A percentile compares a stretch with the other conserved stretches of the same genome.
These are phyloP conservation scores for Viridothelium virens DNA, from an alignment of 495 filamentous ascomycete genomes.

Conservation along the genomic window DNA sequence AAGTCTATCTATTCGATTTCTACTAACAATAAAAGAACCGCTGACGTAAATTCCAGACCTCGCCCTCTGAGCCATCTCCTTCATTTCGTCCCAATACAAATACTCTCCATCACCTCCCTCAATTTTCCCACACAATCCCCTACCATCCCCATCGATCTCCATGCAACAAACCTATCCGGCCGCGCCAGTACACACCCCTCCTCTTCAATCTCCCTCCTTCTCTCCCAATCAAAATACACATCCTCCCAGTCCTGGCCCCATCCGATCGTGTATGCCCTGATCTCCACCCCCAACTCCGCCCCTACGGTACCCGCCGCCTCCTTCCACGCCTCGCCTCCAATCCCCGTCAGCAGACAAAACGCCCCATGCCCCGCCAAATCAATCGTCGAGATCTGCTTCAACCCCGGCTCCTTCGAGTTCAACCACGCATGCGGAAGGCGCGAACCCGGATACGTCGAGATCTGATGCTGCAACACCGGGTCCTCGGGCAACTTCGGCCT, in stretches of 20 bases:
- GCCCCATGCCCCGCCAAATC: slow-evolving; percentile 46
- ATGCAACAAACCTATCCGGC: slow-evolving; percentile 45
- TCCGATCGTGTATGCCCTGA: slow-evolving; percentile 43
- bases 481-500: slow-evolving; percentile 14
- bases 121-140: slow-evolving; percentile 28
- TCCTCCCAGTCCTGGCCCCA: slow-evolving; percentile 46
- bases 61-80: not conserved
- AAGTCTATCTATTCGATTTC: too few relatives aligned
- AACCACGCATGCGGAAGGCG: slow-evolving; percentile 50
- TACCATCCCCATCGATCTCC: slow-evolving; percentile 28
- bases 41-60: too few relatives aligned
- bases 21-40: too few relatives aligned
- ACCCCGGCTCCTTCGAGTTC: slow-evolving; percentile 36
- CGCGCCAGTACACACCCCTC: slow-evolving; percentile 45
- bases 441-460: slow-evolving; percentile 45
- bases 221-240: slow-evolving; percentile 46
- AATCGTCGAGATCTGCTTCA: slow-evolving; percentile 41
- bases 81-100: slow-evolving; percentile 1
- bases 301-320: slow-evolving; percentile 35
- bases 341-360: slow-evolving; percentile 44
- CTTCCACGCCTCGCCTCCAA: slow-evolving; percentile 46
- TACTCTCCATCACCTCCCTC: slow-evolving; percentile 19
- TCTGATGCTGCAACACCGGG: slow-evolving; percentile 34
- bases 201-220: slow-evolving; percentile 42
- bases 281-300: slow-evolving; percentile 32